A percentile compares a stretch with the other conserved stretches of the same genome.
Conservation (phyloP, 2,329 filamentous ascomycete genomes). For the Fusarium torulosum region DNA sequence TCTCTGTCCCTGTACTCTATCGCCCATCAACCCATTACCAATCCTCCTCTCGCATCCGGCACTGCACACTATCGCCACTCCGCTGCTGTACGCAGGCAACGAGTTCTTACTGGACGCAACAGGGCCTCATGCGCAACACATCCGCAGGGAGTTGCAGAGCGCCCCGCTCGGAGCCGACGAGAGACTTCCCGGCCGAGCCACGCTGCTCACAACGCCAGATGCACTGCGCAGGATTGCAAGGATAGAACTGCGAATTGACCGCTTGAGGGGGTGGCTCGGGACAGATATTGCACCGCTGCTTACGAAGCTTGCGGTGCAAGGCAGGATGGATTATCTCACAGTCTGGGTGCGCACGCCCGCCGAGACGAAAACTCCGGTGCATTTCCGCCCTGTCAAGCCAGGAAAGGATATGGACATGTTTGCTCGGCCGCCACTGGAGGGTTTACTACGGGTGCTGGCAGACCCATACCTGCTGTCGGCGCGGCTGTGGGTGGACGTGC, state of each 20-base stretch:
- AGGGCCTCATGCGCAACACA: slow-evolving; percentile 46
- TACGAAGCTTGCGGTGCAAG: slow-evolving; percentile 51
- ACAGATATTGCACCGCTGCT: slow-evolving; percentile 48
- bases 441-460: slow-evolving; percentile 57
- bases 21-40: slow-evolving; percentile 44
- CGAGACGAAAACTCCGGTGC: slow-evolving; percentile 20
- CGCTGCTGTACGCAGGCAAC: slow-evolving; percentile 52
- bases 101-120: slow-evolving; percentile 50
- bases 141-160: slow-evolving; percentile 44
- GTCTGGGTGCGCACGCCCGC: slow-evolving; percentile 36
- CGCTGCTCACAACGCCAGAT: slow-evolving; percentile 44
- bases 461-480: slow-evolving; percentile 61
- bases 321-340: slow-evolving; percentile 47
- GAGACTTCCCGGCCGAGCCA: slow-evolving; percentile 20
- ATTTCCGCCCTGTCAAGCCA: slow-evolving; percentile 18
- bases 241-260: slow-evolving; percentile 49
- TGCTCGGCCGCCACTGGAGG: slow-evolving; percentile 49
- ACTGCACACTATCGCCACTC: slow-evolving; percentile 51
- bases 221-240: slow-evolving; percentile 47
- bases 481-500: slow-evolving; percentile 54
- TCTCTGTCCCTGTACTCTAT: slow-evolving; percentile 49
- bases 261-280: slow-evolving; percentile 52
- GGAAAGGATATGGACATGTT: slow-evolving; percentile 41
- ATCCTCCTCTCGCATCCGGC: slow-evolving; percentile 52
- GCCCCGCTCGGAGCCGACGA: slow-evolving; percentile 33